Base-by-base conservation (phyloP, 2,329 filamentous ascomycete species). In the Apiospora aurea region DNA sequence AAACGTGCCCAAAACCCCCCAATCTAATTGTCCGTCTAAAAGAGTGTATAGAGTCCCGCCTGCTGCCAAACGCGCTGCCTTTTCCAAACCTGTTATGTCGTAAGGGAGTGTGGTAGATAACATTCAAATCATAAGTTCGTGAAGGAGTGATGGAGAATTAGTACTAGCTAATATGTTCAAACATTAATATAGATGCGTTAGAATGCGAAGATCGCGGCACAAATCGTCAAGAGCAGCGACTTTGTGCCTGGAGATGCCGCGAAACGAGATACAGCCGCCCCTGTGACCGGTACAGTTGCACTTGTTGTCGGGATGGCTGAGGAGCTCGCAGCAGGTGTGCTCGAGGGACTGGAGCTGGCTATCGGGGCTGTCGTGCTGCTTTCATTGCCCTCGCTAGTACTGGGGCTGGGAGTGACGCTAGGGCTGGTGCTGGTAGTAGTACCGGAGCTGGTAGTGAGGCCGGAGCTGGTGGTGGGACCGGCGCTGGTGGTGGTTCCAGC, bases 201-300 rank as follows among this genome's bases (percentile, higher is more conserved):
- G 69, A 80, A 71, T 64, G 78, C 72, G 71, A 79, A 75, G 41
- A 77, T 41, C 29, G 79, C 26, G 41, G 77, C 75, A 64, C 79
- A 61, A 61, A 80, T 73, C 10, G 75, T 75, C 46, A 77, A 73
- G 18, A 79, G 67, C 6, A 77, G 49, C 57, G 75, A 73, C 26
- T 71, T 57, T 4, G 70, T 71, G 53, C 72, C 64, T 2, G 44
- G 44, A 10, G 66, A 64, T 2, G 69, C 7, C 11, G 44, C 26
- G 5, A 73, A 24, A 0, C 66, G 72, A 29, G 72, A 67, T 24
- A 53, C 70, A 4, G 69, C 74, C 13, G 75, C 67, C 18, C 75
- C 70, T 4, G 66, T 49, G 5, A 73, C 71, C 21, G 76, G 29
- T 21, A 16, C 21, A 21, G 16, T 13, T 47, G 24, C 18, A 24